A percentile compares a stretch with the other conserved stretches of the same genome.
Conservation (phyloP, 768 basidiomycete species). For the Epithele typhae region DNA sequence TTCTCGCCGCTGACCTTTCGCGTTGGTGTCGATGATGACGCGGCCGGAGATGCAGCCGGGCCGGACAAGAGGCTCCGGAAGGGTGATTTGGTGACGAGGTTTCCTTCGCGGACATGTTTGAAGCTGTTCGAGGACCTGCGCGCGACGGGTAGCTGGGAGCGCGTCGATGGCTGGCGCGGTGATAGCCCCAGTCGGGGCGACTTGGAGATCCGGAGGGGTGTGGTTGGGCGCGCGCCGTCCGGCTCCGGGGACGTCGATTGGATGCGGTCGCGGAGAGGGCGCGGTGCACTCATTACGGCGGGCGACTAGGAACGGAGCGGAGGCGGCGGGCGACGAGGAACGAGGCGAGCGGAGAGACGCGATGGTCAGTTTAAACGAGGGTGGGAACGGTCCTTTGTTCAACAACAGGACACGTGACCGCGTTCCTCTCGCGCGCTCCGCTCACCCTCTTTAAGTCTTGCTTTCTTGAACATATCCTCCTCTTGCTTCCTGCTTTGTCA, state of each 20-base stretch:
- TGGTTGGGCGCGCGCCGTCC: slow-evolving; percentile 39
- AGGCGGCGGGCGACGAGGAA: background rate
- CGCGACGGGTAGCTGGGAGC: slow-evolving; percentile 48
- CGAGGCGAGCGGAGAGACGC: slow-evolving; percentile 3
- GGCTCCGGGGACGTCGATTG: slow-evolving; percentile 19
- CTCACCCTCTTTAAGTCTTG: too few species aligned
- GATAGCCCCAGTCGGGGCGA: slow-evolving; percentile 30
- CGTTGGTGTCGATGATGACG: too few species aligned
- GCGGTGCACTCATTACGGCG: slow-evolving; percentile 13
- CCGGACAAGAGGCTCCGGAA: slow-evolving; percentile 67
- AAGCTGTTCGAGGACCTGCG: slow-evolving; percentile 76
- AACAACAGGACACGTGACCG: too few species aligned
- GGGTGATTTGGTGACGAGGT: slow-evolving; percentile 82
- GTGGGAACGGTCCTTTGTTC: too few species aligned
- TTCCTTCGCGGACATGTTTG: slow-evolving; percentile 70
- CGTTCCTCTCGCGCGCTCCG: too few species aligned
- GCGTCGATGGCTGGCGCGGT: slow-evolving; percentile 24
- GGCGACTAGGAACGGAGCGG: background rate
- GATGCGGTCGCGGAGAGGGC: slow-evolving; percentile 16
- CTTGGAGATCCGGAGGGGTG: slow-evolving; percentile 74
- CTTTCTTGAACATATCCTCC: too few species aligned
- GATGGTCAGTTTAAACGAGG: too few species aligned
- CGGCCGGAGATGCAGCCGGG: slow-evolving; percentile 25
- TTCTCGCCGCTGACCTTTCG: slow-evolving; percentile 74
- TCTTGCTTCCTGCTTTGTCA: too few species aligned